Evolutionary conservation across 192 early-diverging fungal species (phyloP), one percentile per base, ranked within the genome.

Genomic region (Coemansia sp.): DNA sequence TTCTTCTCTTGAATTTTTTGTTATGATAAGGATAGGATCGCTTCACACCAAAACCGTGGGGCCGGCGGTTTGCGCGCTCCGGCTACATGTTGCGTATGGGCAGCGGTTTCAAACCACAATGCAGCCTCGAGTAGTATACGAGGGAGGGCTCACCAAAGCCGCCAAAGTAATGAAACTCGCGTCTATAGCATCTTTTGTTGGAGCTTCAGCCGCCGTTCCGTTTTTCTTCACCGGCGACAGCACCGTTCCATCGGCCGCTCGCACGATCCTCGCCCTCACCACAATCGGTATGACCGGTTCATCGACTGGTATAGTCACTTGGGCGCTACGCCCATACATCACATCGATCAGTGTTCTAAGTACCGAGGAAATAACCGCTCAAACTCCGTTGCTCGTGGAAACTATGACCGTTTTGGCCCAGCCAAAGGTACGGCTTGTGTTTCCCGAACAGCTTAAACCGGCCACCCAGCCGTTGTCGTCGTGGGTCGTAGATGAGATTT

Each of bases 81-180:
- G 14, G 4, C 2, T 14, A 3, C 41, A 45, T 3, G 15, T 3
- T n/a, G 4, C 14, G 14, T n/a, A 45, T 5, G 41, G 29, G 9
- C 53, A 55, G 2, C 60, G 60, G 48, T 62, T 52, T 19, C 49
- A 62, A 22, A 52, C 60, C 1, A 62, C 60, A 8, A 0, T n/a
- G 14, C 62, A 39, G 32, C 23, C 53, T 25, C 29, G 35, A 17
- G 9, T 51, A 1, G 50, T 75, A 10, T 81, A 81, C 52, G 63
- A 75, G 24, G 78, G 78, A 9, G 62, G 65, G 22, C 50, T 81
- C 5, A n/a, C 66, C 29, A 75, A 75, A 22, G 72, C 69, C 0
- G 78, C 78, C 24, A 59, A 60, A 11, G 57, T 81, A 35, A 81
- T 81, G 78, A 81, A 81, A 32, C 58, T 81, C 12, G 78, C 78